Evolutionary conservation across 2,329 filamentous ascomycete species (phyloP).

Genomic region (Pseudogymnoascus sp.): DNA sequence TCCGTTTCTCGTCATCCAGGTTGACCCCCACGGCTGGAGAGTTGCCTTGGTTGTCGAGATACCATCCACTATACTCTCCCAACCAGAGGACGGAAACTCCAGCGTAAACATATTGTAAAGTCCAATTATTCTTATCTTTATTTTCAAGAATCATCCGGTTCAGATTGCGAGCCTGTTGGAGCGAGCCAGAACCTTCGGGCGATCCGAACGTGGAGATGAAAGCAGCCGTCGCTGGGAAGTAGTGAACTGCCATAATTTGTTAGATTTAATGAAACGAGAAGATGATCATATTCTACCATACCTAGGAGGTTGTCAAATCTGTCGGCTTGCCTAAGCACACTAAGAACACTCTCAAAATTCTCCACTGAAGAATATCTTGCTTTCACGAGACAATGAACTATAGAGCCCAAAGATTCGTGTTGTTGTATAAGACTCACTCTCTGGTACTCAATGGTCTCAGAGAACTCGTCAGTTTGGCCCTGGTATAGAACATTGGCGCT

Average conservation of each 20-base stretch:
- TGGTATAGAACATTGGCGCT: slow-evolving; percentile 68
- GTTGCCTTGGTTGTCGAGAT: slow-evolving; percentile 59
- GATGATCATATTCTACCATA: slow-evolving; percentile 25
- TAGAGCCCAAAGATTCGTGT: slow-evolving; percentile 79
- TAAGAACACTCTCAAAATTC: slow-evolving; percentile 67
- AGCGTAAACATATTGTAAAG: slow-evolving; percentile 66
- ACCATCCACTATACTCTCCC: slow-evolving; percentile 85
- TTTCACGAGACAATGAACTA: slow-evolving; percentile 70
- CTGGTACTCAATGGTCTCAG: slow-evolving; percentile 74
- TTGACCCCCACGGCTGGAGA: slow-evolving; percentile 53
- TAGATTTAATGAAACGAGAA: slow-evolving; percentile 12
- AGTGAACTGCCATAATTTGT: slow-evolving; percentile 51
- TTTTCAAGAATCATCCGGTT: slow-evolving; percentile 59
- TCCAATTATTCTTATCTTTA: slow-evolving; percentile 61
- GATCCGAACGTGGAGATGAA: slow-evolving; percentile 74
- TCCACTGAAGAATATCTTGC: slow-evolving; percentile 58
- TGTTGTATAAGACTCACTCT: slow-evolving; percentile 73
- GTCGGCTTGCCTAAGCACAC: slow-evolving; percentile 58
- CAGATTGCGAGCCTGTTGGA: slow-evolving; percentile 61
- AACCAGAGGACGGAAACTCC: slow-evolving; percentile 80
- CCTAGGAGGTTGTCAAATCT: slow-evolving; percentile 61
- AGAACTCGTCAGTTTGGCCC: slow-evolving; percentile 49
- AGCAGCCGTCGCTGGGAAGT: slow-evolving; percentile 69
- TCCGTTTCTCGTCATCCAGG: slow-evolving; percentile 56
- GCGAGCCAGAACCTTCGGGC: slow-evolving; percentile 57